Conservation (phyloP, 2,329 filamentous ascomycete genomes). For the Clonostachys chloroleuca region DNA sequence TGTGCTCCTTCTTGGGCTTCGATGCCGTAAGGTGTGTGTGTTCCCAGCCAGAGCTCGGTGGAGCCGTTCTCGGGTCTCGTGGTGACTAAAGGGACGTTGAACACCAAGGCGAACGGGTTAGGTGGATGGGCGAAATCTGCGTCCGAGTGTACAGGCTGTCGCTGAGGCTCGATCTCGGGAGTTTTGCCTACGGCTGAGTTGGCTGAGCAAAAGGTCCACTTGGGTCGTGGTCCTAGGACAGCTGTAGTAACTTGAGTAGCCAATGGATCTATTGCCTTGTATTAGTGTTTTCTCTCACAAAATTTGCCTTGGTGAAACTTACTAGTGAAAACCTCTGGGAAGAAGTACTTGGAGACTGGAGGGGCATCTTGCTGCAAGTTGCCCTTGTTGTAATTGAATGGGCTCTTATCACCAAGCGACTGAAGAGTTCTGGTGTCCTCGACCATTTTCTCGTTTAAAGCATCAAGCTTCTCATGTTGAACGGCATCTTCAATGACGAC, state of each 20-base stretch:
- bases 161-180: slow-evolving; percentile 26
- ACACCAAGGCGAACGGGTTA: slow-evolving; percentile 49
- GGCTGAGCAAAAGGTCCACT: slow-evolving; percentile 54
- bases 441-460: slow-evolving; percentile 54
- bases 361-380: slow-evolving; percentile 60
- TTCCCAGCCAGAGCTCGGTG: slow-evolving; percentile 57
- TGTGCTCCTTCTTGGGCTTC: slow-evolving; percentile 41
- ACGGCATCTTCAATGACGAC: slow-evolving; percentile 52
- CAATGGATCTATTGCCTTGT: slow-evolving; percentile 35
- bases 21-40: slow-evolving; percentile 29
- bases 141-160: slow-evolving; percentile 55
- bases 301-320: not conserved
- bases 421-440: slow-evolving; percentile 49
- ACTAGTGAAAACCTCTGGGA: slow-evolving; percentile 50
- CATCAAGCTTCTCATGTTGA: slow-evolving; percentile 43
- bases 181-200: slow-evolving; percentile 52
- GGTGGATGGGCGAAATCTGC: slow-evolving; percentile 51
- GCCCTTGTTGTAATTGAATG: slow-evolving; percentile 59
- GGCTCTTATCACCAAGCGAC: slow-evolving; percentile 43
- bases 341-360: slow-evolving; percentile 41
- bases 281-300: no score
- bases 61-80: slow-evolving; percentile 48
- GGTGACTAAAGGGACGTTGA: slow-evolving; percentile 47
- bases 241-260: slow-evolving; percentile 51
- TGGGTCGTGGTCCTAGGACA: slow-evolving; percentile 47